Conservation (phyloP, 768 basidiomycete genomes). For the Nidularia pulvinata region DNA sequence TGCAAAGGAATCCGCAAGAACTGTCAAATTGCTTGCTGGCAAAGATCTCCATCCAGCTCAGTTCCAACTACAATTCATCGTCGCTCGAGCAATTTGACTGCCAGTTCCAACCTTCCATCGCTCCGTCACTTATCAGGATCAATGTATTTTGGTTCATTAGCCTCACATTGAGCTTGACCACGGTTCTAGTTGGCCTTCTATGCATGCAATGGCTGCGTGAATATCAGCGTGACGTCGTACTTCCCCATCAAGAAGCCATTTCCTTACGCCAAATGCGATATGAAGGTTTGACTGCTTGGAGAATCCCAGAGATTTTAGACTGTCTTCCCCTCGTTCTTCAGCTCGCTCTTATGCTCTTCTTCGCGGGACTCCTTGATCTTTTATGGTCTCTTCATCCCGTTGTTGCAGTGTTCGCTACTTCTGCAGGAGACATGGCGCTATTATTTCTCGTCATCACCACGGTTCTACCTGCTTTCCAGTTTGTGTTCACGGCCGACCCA, state of each 20-base stretch:
- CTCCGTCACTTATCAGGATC: slow-evolving; percentile 14
- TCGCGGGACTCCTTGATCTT: slow-evolving; percentile 19
- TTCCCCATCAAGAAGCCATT: slow-evolving; percentile 20
- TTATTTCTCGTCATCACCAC: not conserved
- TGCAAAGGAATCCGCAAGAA: slow-evolving; percentile 14
- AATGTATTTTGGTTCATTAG: slow-evolving; percentile 21
- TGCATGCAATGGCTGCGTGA: slow-evolving; percentile 24
- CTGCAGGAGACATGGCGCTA: not conserved
- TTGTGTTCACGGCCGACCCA: not conserved
- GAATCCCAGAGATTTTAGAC: slow-evolving; percentile 19
- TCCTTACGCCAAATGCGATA: slow-evolving; percentile 22
- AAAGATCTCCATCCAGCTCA: slow-evolving; percentile 5
- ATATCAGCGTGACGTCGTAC: slow-evolving; percentile 17
- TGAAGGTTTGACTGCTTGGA: slow-evolving; percentile 19
- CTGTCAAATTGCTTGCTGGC: slow-evolving; percentile 10
- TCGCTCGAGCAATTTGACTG: not conserved
- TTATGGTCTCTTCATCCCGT: slow-evolving; percentile 12
- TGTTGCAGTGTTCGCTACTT: not conserved
- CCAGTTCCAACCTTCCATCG: not conserved
- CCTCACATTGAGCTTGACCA: slow-evolving; percentile 17
- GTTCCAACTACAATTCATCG: slow-evolving; percentile 6
- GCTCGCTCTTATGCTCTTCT: slow-evolving; percentile 19
- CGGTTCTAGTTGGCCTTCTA: slow-evolving; percentile 21
- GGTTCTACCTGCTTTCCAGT: not conserved
- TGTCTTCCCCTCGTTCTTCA: slow-evolving; percentile 19